Evolutionary conservation across 306 rosid species (phyloP).

Genomic region (Casuarina cunninghamiana): DNA sequence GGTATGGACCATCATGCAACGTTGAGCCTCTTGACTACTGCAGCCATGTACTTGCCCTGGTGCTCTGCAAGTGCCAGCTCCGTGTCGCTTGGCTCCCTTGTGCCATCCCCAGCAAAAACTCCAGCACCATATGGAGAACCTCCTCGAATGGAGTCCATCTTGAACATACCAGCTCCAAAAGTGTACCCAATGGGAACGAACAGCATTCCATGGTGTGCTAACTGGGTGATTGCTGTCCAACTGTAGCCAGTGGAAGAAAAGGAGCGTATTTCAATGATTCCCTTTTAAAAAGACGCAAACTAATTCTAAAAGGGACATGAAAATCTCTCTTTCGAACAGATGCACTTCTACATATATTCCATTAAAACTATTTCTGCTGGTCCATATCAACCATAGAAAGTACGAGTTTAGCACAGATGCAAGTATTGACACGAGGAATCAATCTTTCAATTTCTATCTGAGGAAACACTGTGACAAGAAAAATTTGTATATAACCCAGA

Average conservation of each 20-base stretch:
- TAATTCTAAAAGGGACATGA: neutral
- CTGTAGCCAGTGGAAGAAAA: conserved; percentile 49
- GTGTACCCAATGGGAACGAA: conserved; percentile 95
- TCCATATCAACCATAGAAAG: conserved; percentile 6
- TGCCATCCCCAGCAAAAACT: conserved; percentile 86
- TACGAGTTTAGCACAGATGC: neutral
- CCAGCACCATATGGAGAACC: conserved; percentile 98
- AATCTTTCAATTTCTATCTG: neutral
- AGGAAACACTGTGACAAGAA: neutral
- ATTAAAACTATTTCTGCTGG: conserved; percentile 9
- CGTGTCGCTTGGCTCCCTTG: conserved; percentile 76
- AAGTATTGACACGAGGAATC: conserved; percentile 5
- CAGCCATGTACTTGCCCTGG: conserved; percentile 95
- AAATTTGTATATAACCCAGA: neutral
- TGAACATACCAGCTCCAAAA: conserved; percentile 91
- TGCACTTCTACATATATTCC: conserved; percentile 8
- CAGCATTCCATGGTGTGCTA: conserved; percentile 95
- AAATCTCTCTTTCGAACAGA: conserved; percentile 1
- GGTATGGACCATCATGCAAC: conserved; percentile 39
- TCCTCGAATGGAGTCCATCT: conserved; percentile 81
- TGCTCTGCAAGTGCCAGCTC: conserved; percentile 91
- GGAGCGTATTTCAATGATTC: neutral
- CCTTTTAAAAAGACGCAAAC: neutral
- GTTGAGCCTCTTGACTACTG: conserved; percentile 70
- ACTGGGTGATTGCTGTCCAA: conserved; percentile 96